These are phyloP conservation scores for Lyophyllum atratum DNA, from an alignment of 768 basidiomycete species.

Conservation along the genomic window DNA sequence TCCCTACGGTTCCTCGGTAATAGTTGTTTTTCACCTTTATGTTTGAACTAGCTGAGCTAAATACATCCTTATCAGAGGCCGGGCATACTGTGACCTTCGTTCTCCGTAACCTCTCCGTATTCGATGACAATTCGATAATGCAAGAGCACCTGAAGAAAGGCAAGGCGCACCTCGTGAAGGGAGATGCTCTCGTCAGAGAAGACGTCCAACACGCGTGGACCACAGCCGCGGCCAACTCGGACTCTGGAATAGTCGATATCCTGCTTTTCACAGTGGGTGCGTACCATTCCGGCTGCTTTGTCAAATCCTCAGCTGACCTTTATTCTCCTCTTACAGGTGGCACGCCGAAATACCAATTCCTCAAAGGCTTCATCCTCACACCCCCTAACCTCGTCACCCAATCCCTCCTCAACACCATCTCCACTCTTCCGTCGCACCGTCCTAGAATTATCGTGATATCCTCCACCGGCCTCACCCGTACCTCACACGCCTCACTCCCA, in stretches of 20 bases:
- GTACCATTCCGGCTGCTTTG: slow-evolving; percentile 12
- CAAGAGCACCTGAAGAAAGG: slow-evolving; percentile 50
- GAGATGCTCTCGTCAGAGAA: slow-evolving; percentile 56
- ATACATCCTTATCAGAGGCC: slow-evolving; percentile 34
- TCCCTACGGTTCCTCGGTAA: slow-evolving; percentile 48
- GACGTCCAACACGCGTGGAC: slow-evolving; percentile 59
- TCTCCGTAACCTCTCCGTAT: slow-evolving; percentile 52
- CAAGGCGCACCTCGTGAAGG: slow-evolving; percentile 55
- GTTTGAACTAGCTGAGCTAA: not conserved
- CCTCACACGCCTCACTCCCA: slow-evolving; percentile 48
- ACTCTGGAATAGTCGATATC: slow-evolving; percentile 42
- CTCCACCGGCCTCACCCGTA: slow-evolving; percentile 49
- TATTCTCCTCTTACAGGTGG: slow-evolving; percentile 38
- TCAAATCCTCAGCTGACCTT: not conserved
- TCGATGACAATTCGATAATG: slow-evolving; percentile 54
- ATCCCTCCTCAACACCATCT: slow-evolving; percentile 54
- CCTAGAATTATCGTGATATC: slow-evolving; percentile 57
- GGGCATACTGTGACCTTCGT: slow-evolving; percentile 68
- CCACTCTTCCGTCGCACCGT: slow-evolving; percentile 46
- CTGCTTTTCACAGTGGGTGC: slow-evolving; percentile 64
- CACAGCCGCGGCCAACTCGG: slow-evolving; percentile 34
- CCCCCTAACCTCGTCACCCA: slow-evolving; percentile 63
- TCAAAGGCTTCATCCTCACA: slow-evolving; percentile 48
- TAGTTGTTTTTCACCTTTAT: slow-evolving; percentile 4
- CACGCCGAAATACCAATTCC: slow-evolving; percentile 41